Evolutionary conservation across 495 filamentous ascomycete species (phyloP).

Genomic region (Hypoxylon lenormandii): DNA sequence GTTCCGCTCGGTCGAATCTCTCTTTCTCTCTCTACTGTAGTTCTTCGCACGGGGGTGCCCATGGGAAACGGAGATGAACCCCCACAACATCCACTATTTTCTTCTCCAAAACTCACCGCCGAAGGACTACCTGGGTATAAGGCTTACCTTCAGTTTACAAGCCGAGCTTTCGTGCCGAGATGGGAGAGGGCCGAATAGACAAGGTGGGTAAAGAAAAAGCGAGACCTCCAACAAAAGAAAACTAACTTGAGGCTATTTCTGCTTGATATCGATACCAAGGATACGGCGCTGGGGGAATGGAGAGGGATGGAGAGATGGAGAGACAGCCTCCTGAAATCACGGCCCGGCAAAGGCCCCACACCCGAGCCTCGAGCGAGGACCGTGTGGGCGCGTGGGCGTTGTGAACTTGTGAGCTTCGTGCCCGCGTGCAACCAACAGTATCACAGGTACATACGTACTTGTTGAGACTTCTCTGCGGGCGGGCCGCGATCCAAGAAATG

Average conservation of each 20-base stretch:
- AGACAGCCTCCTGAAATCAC: constrained; percentile 7
- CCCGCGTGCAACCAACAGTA: constrained; percentile 12
- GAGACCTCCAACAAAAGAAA: constrained; percentile 18
- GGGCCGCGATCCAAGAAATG: constrained; percentile 16
- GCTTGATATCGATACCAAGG: constrained; percentile 33
- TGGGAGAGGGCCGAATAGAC: constrained; percentile 20
- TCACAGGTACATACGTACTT: neutral
- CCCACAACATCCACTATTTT: constrained; percentile 29
- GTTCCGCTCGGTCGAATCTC: constrained; percentile 1
- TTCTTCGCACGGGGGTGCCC: constrained; percentile 13
- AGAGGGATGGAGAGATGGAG: neutral
- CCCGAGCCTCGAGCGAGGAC: constrained; percentile 19
- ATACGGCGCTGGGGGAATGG: constrained; percentile 31
- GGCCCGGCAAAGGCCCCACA: constrained; percentile 36
- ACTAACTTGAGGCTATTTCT: too few relatives aligned
- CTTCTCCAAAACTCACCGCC: constrained; percentile 36
- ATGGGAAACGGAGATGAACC: neutral
- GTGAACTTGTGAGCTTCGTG: too few relatives aligned
- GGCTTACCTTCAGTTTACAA: neutral
- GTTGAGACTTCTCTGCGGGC: neutral
- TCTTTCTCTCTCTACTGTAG: neutral
- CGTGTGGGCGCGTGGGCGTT: too few relatives aligned
- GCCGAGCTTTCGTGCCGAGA: constrained; percentile 12
- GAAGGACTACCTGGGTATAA: neutral
- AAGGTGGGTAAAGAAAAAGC: neutral